These are phyloP conservation scores for Tuber microsphaerosporum DNA, from an alignment of 495 filamentous ascomycete species.

Conservation along the genomic window DNA sequence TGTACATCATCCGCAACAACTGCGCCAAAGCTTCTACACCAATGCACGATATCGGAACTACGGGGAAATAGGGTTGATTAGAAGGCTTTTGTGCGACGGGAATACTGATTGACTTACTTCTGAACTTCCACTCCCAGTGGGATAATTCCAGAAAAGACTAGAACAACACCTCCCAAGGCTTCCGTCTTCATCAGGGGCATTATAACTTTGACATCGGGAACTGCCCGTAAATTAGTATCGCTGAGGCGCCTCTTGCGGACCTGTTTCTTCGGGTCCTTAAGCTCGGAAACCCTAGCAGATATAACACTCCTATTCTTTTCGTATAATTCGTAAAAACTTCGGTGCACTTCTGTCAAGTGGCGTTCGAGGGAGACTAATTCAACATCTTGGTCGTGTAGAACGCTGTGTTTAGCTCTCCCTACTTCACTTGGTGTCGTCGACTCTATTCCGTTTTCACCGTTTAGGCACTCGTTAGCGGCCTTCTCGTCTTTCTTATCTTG, in stretches of 20 bases:
- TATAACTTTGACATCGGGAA: conserved; percentile 77
- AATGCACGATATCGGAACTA: conserved; percentile 73
- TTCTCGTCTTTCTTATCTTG: conserved; percentile 75
- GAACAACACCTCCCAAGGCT: conserved; percentile 59
- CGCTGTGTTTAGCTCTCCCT: conserved; percentile 44
- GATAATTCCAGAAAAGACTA: conserved; percentile 85
- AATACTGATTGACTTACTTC: conserved; percentile 43
- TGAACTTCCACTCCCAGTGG: conserved; percentile 70
- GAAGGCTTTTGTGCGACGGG: conserved; percentile 11
- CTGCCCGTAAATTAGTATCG: conserved; percentile 53
- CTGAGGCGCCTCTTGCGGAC: conserved; percentile 18
- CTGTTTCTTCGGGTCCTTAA: conserved; percentile 45
- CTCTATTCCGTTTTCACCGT: conserved; percentile 46
- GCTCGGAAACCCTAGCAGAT: conserved; percentile 22
- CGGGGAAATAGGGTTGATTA: conserved; percentile 15
- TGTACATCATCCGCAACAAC: conserved; percentile 56
- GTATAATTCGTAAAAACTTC: conserved; percentile 74
- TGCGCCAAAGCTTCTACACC: conserved; percentile 79
- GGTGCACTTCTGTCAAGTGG: conserved; percentile 67
- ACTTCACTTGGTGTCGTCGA: conserved; percentile 42
- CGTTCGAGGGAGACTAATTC: conserved; percentile 69
- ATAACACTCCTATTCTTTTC: conserved; percentile 44
- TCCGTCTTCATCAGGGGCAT: conserved; percentile 69
- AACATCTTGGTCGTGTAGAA: conserved; percentile 58
- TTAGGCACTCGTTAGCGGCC: conserved; percentile 49